Conservation (phyloP, 2,329 filamentous ascomycete genomes). For the Colletotrichum falcatum region DNA sequence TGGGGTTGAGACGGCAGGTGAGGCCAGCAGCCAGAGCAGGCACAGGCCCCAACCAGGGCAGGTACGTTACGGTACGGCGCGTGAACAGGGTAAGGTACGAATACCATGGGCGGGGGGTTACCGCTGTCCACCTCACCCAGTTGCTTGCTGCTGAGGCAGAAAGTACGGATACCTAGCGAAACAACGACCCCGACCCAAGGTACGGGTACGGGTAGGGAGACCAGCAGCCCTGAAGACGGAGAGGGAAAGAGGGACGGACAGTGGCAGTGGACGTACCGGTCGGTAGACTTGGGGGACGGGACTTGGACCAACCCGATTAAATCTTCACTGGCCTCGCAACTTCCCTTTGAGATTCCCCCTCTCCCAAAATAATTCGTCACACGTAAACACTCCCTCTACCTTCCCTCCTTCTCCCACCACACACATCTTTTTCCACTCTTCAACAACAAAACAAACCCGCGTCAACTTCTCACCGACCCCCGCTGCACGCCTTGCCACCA, state of each 20-base stretch:
- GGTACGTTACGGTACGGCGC: slow-evolving; percentile 11
- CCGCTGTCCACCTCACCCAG: neutral
- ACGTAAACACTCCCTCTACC: slow-evolving; percentile 40
- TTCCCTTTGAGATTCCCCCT: slow-evolving; percentile 35
- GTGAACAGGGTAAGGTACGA: slow-evolving; percentile 8
- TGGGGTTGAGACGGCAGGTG: slow-evolving; percentile 37
- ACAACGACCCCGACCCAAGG: slow-evolving; percentile 25
- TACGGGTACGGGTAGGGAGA: slow-evolving; percentile 19
- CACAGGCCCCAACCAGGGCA: slow-evolving; percentile 14
- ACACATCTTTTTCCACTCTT: slow-evolving; percentile 36
- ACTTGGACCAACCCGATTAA: slow-evolving; percentile 40
- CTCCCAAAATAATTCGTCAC: slow-evolving; percentile 42
- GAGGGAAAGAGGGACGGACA: slow-evolving; percentile 14
- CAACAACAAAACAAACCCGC: slow-evolving; percentile 40
- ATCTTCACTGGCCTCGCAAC: slow-evolving; percentile 41
- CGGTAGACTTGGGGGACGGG: slow-evolving; percentile 14
- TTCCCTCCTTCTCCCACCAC: slow-evolving; percentile 38
- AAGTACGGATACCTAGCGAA: slow-evolving; percentile 15
- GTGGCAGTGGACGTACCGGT: slow-evolving; percentile 4
- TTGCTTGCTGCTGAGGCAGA: slow-evolving; percentile 10
- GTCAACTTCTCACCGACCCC: slow-evolving; percentile 34
- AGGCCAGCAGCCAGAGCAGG: slow-evolving; percentile 28
- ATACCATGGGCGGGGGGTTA: neutral
- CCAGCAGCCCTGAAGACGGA: slow-evolving; percentile 24
- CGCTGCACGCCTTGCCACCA: slow-evolving; percentile 32